Evolutionary conservation across 129 eudicot species (phyloP).

Genomic region (Scalesia atractyloides): DNA sequence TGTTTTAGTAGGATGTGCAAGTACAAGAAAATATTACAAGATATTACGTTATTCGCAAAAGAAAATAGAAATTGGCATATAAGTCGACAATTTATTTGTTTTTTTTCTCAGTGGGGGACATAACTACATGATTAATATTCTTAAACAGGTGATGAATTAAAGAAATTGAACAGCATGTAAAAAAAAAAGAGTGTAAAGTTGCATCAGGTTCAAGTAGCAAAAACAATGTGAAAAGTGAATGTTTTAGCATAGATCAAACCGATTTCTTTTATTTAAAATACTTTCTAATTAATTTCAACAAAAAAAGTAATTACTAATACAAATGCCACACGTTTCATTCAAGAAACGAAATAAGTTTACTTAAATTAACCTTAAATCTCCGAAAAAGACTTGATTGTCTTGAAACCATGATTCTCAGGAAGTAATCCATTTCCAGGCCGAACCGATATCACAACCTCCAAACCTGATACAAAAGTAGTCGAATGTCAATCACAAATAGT

Average conservation of each 20-base stretch:
- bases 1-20: not conserved
- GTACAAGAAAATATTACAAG: not conserved
- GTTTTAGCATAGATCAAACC: slow-evolving; percentile 12
- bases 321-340: slow-evolving; percentile 8
- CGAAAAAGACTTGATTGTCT: slow-evolving; percentile 70
- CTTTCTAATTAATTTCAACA: not conserved
- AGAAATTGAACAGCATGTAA: slow-evolving; percentile 16
- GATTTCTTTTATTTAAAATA: not conserved
- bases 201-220: slow-evolving; percentile 36
- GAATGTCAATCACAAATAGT: not conserved
- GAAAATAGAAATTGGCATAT: not conserved
- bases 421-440: slow-evolving; percentile 87
- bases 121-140: slow-evolving; percentile 17
- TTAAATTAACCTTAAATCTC: slow-evolving; percentile 46
- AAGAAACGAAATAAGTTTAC: not conserved
- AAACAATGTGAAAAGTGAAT: slow-evolving; percentile 28
- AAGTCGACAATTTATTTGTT: not conserved
- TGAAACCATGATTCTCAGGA: slow-evolving; percentile 75
- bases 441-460: slow-evolving; percentile 70
- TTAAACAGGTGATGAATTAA: slow-evolving; percentile 7
- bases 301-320: not conserved
- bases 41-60: not conserved
- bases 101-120: not conserved
- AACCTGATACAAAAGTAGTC: slow-evolving; percentile 48
- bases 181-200: slow-evolving; percentile 24